Evolutionary conservation across 2,329 filamentous ascomycete species (phyloP).

Genomic region (Plenodomus tracheiphilus): DNA sequence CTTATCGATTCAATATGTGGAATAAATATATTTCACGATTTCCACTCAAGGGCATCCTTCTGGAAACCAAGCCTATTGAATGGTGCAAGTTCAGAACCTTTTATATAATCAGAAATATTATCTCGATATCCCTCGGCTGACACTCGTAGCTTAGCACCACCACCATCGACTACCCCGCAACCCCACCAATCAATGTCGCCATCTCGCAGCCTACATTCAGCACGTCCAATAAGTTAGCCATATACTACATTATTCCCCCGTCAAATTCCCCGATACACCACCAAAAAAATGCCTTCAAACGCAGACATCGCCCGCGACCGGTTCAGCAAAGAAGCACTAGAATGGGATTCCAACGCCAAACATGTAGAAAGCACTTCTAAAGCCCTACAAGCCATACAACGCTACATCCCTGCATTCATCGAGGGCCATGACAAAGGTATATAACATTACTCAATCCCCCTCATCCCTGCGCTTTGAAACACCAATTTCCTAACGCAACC

Average conservation of each 20-base stretch:
- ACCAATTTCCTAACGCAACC: no score
- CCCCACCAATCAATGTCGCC: background rate
- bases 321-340: conserved; percentile 59
- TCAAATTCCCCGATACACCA: background rate
- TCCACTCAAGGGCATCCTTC: no score
- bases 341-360: conserved; percentile 59
- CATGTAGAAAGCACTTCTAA: conserved; percentile 51
- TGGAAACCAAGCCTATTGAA: no score
- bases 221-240: no score
- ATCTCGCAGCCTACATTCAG: no score
- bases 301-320: conserved; percentile 48
- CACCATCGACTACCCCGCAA: background rate
- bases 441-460: background rate
- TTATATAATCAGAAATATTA: no score
- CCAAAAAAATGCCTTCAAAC: conserved; percentile 9
- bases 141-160: background rate
- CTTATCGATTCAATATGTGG: no score
- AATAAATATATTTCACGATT: no score
- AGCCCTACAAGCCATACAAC: conserved; percentile 52
- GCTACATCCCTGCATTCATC: conserved; percentile 41
- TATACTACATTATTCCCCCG: no score
- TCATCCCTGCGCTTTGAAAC: no score
- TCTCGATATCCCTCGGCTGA: no score
- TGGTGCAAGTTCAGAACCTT: no score
- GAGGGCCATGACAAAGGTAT: conserved; percentile 34